phyloP scores from a whole-genome alignment of 768 basidiomycete genomes.

The Leccinum subtestaceum region DNA sequence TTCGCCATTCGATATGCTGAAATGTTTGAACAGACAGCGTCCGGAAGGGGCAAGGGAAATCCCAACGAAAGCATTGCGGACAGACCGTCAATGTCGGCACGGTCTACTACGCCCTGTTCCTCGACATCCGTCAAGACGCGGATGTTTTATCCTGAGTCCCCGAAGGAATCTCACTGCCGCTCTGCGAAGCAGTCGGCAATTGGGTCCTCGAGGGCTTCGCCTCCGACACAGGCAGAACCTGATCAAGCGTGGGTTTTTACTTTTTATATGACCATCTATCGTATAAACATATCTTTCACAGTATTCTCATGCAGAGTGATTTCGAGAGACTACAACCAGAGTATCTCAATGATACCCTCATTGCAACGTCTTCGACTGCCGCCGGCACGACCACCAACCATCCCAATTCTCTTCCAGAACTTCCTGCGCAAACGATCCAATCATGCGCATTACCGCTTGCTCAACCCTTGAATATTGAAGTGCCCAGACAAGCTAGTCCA shows the following conservation, averaged over 20 bases:
- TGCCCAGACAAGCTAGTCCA: not conserved
- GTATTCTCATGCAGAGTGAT: conserved; percentile 80
- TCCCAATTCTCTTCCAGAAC: not conserved
- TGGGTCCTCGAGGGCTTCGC: conserved; percentile 7
- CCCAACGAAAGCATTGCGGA: not conserved
- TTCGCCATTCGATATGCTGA: not conserved
- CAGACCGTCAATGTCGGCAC: not conserved
- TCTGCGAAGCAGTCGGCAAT: conserved; percentile 35
- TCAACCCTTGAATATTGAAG: not conserved
- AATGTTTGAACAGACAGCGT: conserved; percentile 17
- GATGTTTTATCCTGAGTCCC: conserved; percentile 4
- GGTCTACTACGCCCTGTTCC: conserved; percentile 20
- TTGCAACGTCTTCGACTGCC: conserved; percentile 38
- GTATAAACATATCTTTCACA: conserved; percentile 28
- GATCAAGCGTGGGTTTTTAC: conserved; percentile 58
- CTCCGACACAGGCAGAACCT: conserved; percentile 36
- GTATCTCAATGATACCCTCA: conserved; percentile 92
- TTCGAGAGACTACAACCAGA: conserved; percentile 69
- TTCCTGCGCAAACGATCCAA: not conserved
- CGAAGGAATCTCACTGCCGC: conserved; percentile 24
- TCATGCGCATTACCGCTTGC: not conserved
- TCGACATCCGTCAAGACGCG: conserved; percentile 16
- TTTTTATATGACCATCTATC: not conserved
- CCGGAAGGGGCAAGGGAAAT: conserved; percentile 1
- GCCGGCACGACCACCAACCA: not conserved